A percentile compares a stretch with the other conserved stretches of the same genome.
phyloP scores from a whole-genome alignment of 805 yeast species.

The Starmerella khaoyaiensis region DNA sequence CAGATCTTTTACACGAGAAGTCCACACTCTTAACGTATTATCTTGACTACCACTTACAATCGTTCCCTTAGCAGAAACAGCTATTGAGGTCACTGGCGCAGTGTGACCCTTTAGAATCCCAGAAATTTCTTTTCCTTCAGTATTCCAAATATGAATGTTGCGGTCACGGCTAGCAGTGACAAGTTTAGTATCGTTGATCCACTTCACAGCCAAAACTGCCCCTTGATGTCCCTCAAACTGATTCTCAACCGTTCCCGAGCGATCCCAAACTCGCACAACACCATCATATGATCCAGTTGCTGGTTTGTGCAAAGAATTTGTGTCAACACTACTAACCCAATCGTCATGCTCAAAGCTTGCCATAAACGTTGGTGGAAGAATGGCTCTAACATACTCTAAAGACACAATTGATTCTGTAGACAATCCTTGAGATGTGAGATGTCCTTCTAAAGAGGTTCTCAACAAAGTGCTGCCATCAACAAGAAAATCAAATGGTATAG shows the following conservation, averaged over 20 bases:
- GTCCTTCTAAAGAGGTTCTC: constrained; percentile 67
- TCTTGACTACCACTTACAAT: constrained; percentile 81
- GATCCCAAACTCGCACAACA: constrained; percentile 75
- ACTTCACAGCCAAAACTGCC: constrained; percentile 69
- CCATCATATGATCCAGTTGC: constrained; percentile 92
- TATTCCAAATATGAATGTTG: constrained; percentile 69
- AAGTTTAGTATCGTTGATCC: constrained; percentile 61
- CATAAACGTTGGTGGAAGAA: constrained; percentile 84
- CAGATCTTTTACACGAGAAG: constrained; percentile 75
- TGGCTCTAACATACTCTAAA: constrained; percentile 82
- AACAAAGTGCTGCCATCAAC: constrained; percentile 82
- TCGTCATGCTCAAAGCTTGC: constrained; percentile 86
- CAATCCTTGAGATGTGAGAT: constrained; percentile 60
- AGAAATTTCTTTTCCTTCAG: constrained; percentile 40
- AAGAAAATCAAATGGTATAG: constrained; percentile 86
- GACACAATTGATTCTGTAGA: constrained; percentile 69
- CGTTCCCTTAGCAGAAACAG: constrained; percentile 30
- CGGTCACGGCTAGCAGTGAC: constrained; percentile 85
- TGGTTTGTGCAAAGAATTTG: constrained; percentile 38
- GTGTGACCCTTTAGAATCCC: constrained; percentile 86
- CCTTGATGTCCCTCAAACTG: constrained; percentile 83
- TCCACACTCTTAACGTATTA: constrained; percentile 73
- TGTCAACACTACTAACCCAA: constrained; percentile 75
- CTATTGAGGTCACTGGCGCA: constrained; percentile 70
- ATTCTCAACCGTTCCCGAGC: constrained; percentile 64